These are phyloP conservation scores for Chlamydomonas sp. DNA, from an alignment of 139 green algal genomes.

Conservation along the genomic window DNA sequence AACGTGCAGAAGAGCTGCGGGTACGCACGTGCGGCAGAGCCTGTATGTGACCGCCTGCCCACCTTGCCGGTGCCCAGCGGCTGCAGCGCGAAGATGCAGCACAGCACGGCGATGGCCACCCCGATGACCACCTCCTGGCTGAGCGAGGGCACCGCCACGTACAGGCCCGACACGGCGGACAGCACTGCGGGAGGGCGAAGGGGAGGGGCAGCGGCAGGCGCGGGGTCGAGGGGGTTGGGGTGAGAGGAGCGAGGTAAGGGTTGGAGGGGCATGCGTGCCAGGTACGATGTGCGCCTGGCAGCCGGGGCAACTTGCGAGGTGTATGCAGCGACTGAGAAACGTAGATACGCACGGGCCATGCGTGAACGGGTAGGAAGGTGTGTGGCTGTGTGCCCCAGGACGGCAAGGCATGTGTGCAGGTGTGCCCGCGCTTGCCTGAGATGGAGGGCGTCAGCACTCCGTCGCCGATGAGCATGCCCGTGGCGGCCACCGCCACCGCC, in stretches of 20 bases:
- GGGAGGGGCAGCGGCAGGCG: background rate
- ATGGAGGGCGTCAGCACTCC: conserved; percentile 56
- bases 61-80: conserved; percentile 60
- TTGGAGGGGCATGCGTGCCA: background rate
- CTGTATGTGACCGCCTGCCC: background rate
- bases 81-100: conserved; percentile 67
- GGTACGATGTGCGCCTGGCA: too few relatives aligned
- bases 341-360: too few relatives aligned
- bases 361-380: too few relatives aligned
- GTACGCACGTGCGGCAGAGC: too few relatives aligned
- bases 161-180: conserved; percentile 41
- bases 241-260: background rate
- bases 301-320: too few relatives aligned
- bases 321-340: too few relatives aligned
- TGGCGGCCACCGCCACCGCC: conserved; percentile 24
- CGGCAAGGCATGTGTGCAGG: too few relatives aligned
- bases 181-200: conserved; percentile 33
- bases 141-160: conserved; percentile 15
- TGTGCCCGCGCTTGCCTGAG: conserved; percentile 20
- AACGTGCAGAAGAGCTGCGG: too few relatives aligned
- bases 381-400: too few relatives aligned
- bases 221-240: too few relatives aligned
- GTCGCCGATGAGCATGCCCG: conserved; percentile 48
- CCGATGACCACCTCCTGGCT: conserved; percentile 23
- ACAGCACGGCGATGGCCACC: conserved; percentile 44